Conservation (phyloP, 2,329 filamentous ascomycete species). For the Monilinia laxa region DNA sequence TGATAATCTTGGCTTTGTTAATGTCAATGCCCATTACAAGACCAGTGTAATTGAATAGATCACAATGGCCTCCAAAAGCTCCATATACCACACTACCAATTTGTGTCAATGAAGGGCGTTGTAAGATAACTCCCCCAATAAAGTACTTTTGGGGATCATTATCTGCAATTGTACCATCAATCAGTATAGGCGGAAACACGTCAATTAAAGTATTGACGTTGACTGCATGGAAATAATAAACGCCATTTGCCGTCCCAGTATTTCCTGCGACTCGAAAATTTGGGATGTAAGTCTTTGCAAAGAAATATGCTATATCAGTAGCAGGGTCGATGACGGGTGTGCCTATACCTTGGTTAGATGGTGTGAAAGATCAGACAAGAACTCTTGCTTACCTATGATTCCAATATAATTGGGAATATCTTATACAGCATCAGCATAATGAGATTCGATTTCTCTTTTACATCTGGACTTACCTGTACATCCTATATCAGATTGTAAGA, state of each 20-base stretch:
- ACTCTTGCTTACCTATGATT: constrained; percentile 23
- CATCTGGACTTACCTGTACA: constrained; percentile 35
- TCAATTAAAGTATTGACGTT: constrained; percentile 25
- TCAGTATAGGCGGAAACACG: constrained; percentile 25
- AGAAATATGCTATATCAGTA: constrained; percentile 31
- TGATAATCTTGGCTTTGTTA: constrained; percentile 30
- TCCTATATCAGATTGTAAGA: constrained; percentile 48
- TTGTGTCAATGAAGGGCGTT: constrained; percentile 26
- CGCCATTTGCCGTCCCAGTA: constrained; percentile 24
- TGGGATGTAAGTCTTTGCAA: constrained; percentile 30
- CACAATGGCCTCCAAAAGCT: constrained; percentile 29
- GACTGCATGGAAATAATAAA: constrained; percentile 31
- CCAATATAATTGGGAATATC: constrained; percentile 30
- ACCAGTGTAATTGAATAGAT: constrained; percentile 31
- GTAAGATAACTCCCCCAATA: constrained; percentile 26
- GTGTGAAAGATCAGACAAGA: no score
- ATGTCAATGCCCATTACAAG: constrained; percentile 50
- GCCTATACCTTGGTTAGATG: background rate
- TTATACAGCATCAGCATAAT: background rate
- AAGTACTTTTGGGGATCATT: constrained; percentile 28
- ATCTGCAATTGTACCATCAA: constrained; percentile 25
- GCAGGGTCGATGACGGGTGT: constrained; percentile 30
- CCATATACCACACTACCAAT: constrained; percentile 24
- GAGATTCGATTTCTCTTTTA: background rate
- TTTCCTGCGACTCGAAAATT: constrained; percentile 17